Percentiles rank a stretch among this genome's conserved stretches.
Conservation (phyloP, 768 basidiomycete species). For the Trametes cingulata region DNA sequence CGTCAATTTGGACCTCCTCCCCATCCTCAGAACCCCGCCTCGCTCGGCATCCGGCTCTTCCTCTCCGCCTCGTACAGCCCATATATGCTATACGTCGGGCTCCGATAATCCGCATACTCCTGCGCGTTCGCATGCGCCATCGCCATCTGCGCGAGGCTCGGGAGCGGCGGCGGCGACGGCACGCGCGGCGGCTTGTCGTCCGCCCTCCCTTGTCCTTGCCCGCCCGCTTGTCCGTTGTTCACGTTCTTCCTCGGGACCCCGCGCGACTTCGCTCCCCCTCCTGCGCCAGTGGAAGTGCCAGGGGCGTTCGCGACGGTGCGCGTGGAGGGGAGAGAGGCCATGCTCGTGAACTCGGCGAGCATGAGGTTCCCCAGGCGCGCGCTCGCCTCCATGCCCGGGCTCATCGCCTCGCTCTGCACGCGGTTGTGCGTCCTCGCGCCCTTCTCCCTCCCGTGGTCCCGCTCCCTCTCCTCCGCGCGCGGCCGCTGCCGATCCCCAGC, state of each 20-base stretch:
- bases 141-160: slow-evolving; percentile 78
- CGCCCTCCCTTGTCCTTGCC: slow-evolving; percentile 26
- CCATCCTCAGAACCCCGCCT: slow-evolving; percentile 23
- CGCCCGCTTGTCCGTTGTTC: slow-evolving; percentile 20
- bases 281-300: slow-evolving; percentile 23
- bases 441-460: background rate
- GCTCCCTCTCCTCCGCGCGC: slow-evolving; percentile 9
- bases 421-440: slow-evolving; percentile 23
- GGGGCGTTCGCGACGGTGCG: slow-evolving; percentile 36
- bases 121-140: slow-evolving; percentile 62
- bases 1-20: background rate
- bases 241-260: slow-evolving; percentile 34
- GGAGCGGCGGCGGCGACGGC: slow-evolving; percentile 75
- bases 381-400: slow-evolving; percentile 41
- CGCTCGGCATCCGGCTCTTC: slow-evolving; percentile 44
- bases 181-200: slow-evolving; percentile 73
- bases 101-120: slow-evolving; percentile 65
- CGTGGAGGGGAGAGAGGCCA: slow-evolving; percentile 34
- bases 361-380: slow-evolving; percentile 59
- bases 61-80: slow-evolving; percentile 67
- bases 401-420: slow-evolving; percentile 36
- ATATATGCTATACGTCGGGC: slow-evolving; percentile 84
- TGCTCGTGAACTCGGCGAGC: slow-evolving; percentile 54
- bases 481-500: slow-evolving; percentile 39
- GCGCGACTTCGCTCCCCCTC: slow-evolving; percentile 7